Conservation (phyloP, 176 grass and related monocot genomes). For the Triticum dicoccoides region DNA sequence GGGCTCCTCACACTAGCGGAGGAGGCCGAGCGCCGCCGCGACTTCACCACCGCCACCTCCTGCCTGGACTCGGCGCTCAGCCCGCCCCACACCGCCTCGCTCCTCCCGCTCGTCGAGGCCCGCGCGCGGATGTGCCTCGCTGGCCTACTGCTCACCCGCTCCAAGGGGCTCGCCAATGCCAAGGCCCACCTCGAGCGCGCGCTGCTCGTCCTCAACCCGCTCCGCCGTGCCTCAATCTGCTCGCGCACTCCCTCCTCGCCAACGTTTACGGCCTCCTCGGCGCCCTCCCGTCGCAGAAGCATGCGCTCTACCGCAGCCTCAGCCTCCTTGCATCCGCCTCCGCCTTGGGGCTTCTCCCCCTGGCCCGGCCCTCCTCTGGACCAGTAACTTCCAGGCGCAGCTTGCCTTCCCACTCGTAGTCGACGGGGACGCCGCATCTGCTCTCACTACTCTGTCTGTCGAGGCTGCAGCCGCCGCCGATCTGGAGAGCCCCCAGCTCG, state of each 20-base stretch:
- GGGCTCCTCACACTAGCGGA: slow-evolving; percentile 84
- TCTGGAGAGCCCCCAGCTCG: slow-evolving; percentile 60
- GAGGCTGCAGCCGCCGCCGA: slow-evolving; percentile 59
- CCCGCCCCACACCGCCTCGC: slow-evolving; percentile 38
- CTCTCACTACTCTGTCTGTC: slow-evolving; percentile 51
- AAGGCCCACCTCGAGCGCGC: slow-evolving; percentile 86
- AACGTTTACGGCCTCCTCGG: slow-evolving; percentile 62
- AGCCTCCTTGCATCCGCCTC: slow-evolving; percentile 47
- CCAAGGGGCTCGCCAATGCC: slow-evolving; percentile 55
- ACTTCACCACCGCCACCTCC: slow-evolving; percentile 44
- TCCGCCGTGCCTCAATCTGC: slow-evolving; percentile 72
- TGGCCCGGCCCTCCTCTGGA: slow-evolving; percentile 55
- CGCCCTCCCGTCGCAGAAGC: slow-evolving; percentile 60
- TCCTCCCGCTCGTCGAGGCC: slow-evolving; percentile 78
- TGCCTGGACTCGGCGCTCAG: slow-evolving; percentile 71
- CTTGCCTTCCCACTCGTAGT: slow-evolving; percentile 67
- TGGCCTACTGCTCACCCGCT: slow-evolving; percentile 48
- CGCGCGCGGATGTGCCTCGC: slow-evolving; percentile 77
- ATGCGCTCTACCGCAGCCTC: slow-evolving; percentile 61
- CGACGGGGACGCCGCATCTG: slow-evolving; percentile 63
- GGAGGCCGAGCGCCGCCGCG: slow-evolving; percentile 68
- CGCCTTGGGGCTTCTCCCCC: slow-evolving; percentile 28
- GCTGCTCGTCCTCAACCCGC: slow-evolving; percentile 68
- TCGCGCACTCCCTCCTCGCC: slow-evolving; percentile 76
- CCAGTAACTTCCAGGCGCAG: slow-evolving; percentile 84